A percentile compares a stretch with the other conserved stretches of the same genome.
Conservation (phyloP, 2,329 filamentous ascomycete genomes). For the Metarhizium sp. region DNA sequence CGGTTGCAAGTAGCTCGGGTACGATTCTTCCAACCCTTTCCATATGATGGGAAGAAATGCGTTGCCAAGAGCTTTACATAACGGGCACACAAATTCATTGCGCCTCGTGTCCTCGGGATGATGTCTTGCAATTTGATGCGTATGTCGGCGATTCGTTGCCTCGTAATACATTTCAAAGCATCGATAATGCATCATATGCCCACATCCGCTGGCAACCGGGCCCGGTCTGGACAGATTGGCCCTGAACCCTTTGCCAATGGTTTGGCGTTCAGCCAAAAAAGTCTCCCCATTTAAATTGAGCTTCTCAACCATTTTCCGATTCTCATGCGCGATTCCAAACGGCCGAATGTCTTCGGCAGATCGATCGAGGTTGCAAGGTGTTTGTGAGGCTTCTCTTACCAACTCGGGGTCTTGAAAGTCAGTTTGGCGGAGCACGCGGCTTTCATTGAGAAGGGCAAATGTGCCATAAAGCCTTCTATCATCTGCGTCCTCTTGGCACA, state of each 20-base stretch:
- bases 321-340: constrained; percentile 85
- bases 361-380: constrained; percentile 73
- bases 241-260: constrained; percentile 83
- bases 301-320: constrained; percentile 68
- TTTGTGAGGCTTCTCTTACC: constrained; percentile 71
- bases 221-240: constrained; percentile 56
- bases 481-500: constrained; percentile 93
- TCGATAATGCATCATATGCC: constrained; percentile 96
- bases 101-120: constrained; percentile 73
- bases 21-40: constrained; percentile 82
- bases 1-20: constrained; percentile 61
- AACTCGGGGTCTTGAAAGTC: constrained; percentile 74
- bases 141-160: constrained; percentile 74
- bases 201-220: constrained; percentile 82
- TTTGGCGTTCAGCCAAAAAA: constrained; percentile 66
- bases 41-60: constrained; percentile 90
- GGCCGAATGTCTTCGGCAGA: constrained; percentile 76
- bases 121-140: constrained; percentile 86
- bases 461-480: constrained; percentile 85
- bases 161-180: constrained; percentile 91
- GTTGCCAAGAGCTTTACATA: constrained; percentile 95
- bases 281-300: constrained; percentile 62
- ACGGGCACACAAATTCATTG: constrained; percentile 90
- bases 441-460: constrained; percentile 82
- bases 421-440: constrained; percentile 78